Evolutionary conservation across 2,329 filamentous ascomycete species (phyloP), one percentile per base, ranked within the genome.

Genomic region (Graphiopsis chlorocephala): DNA sequence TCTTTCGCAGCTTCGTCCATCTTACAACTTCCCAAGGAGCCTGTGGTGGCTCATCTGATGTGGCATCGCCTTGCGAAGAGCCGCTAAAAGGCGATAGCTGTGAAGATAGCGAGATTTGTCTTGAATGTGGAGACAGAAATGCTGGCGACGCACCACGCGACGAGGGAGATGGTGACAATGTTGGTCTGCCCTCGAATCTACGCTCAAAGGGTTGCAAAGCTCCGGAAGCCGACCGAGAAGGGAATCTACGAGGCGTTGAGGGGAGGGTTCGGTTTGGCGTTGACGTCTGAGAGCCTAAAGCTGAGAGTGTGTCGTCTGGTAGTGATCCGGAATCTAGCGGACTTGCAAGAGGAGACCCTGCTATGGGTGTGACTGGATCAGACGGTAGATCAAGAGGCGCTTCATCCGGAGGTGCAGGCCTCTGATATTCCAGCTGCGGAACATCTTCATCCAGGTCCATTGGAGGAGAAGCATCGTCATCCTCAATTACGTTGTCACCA

Each of bases 1-100:
- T 86, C 76, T 96, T 98, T 73, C 89, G 91, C 64, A 99, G 80
- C 74, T 91, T 95, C 1, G 92, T 98, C 96, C 96, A 99, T 74
- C 93, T 86, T 65, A 99, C 90, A 62, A 98, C 93, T 73, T 99
- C 95, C 96, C 95, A 99, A 1, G 95, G 95, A 5, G 91, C 88
- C 63, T 92, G 88, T 3, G 88, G 84, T 25, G 84, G 82, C 17
- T 75, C 75, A 11, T 68, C 69, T 4, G 65, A 70, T 23, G 63
- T 29, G 5, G 76, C 77, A 58, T 79, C 77, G 56, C 90, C 90
- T 60, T 83, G 81, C 64, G 87, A 81, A 71, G 91, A 96, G 52
- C 85, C 89, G 23, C 93, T 73, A 17, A 53, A 20, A 1, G 94
- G 97, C 1, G 88, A 89, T 1, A 75, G 59, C 23, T 73, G 71